Conservation (phyloP, 306 rosid genomes). For the Morella rubra region DNA sequence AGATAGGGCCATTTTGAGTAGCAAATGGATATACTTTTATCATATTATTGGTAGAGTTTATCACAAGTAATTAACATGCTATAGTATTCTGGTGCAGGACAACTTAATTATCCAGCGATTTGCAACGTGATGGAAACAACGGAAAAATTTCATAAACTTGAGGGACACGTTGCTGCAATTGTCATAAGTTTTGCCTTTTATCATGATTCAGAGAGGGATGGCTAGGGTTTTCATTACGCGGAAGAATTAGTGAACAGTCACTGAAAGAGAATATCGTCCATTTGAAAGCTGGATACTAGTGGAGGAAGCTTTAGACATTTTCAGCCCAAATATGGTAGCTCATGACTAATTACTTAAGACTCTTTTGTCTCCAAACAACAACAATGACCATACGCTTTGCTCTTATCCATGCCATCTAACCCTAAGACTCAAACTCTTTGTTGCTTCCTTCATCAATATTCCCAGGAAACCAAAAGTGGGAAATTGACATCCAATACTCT, state of each 20-base stretch:
- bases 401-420: not conserved
- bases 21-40: too few species aligned
- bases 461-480: not conserved
- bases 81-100: too few species aligned
- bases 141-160: slow-evolving; percentile 24
- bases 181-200: slow-evolving; percentile 45
- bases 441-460: not conserved
- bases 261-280: slow-evolving; percentile 39
- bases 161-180: slow-evolving; percentile 42
- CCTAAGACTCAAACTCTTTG: not conserved
- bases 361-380: not conserved
- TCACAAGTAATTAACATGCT: too few species aligned
- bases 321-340: slow-evolving; percentile 54
- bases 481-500: too few species aligned
- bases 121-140: not conserved
- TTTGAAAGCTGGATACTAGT: slow-evolving; percentile 47
- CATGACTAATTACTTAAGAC: slow-evolving; percentile 20
- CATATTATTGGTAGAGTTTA: too few species aligned
- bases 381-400: not conserved
- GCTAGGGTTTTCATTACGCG: slow-evolving; percentile 38
- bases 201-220: slow-evolving; percentile 38
- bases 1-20: too few species aligned
- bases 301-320: slow-evolving; percentile 56
- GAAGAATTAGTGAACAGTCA: slow-evolving; percentile 43
- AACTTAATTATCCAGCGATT: too few species aligned